Evolutionary conservation across 2,329 filamentous ascomycete species (phyloP).

Genomic region (Neopestalotiopsis rosae): DNA sequence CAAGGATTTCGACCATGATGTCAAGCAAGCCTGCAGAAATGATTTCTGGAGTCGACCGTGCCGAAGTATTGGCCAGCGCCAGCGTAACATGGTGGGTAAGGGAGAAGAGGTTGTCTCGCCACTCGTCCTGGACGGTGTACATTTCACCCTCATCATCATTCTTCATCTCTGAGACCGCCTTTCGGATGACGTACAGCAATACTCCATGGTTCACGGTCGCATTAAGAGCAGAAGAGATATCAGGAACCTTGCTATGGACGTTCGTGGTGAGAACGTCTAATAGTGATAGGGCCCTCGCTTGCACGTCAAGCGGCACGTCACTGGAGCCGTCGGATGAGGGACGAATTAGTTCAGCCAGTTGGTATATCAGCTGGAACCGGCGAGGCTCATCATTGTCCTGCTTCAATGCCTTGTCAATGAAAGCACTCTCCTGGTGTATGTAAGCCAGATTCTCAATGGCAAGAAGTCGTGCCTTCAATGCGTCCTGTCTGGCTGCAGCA

Average conservation of each 20-base stretch:
- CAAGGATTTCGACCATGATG: slow-evolving; percentile 87
- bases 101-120: slow-evolving; percentile 90
- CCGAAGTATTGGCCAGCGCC: slow-evolving; percentile 59
- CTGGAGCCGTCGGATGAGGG: slow-evolving; percentile 74
- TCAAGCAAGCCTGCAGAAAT: slow-evolving; percentile 89
- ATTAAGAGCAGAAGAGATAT: slow-evolving; percentile 89
- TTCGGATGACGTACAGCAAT: slow-evolving; percentile 89
- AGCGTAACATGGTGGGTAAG: slow-evolving; percentile 82
- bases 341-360: slow-evolving; percentile 90
- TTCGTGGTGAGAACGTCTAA: slow-evolving; percentile 81
- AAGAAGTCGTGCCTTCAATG: slow-evolving; percentile 81
- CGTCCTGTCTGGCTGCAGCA: slow-evolving; percentile 70
- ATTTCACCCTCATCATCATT: slow-evolving; percentile 61
- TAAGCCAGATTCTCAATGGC: slow-evolving; percentile 92
- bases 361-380: slow-evolving; percentile 86
- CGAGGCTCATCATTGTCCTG: slow-evolving; percentile 90
- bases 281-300: slow-evolving; percentile 80
- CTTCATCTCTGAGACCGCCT: slow-evolving; percentile 83
- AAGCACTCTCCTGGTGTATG: slow-evolving; percentile 81
- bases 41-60: slow-evolving; percentile 64
- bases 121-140: slow-evolving; percentile 77
- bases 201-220: slow-evolving; percentile 97
- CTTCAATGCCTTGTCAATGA: slow-evolving; percentile 83
- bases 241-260: slow-evolving; percentile 76
- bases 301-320: slow-evolving; percentile 75